Evolutionary conservation across 495 filamentous ascomycete genomes (phyloP).

Genomic region (Lasiosphaeria hispida): DNA sequence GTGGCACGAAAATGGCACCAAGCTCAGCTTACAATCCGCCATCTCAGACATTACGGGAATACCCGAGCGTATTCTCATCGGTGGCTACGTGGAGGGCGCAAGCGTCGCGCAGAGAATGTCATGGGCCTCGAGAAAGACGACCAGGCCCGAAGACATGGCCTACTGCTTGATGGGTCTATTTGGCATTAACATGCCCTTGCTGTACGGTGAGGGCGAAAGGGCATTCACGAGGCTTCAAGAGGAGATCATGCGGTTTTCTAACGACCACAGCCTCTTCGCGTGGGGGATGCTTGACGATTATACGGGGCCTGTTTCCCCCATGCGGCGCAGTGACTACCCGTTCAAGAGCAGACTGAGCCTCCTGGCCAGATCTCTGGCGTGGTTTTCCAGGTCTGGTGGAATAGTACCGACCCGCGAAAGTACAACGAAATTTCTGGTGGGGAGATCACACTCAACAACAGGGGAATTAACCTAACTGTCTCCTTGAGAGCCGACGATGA

Average conservation of each 20-base stretch:
- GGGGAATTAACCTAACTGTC: no score
- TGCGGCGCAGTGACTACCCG: no score
- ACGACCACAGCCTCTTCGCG: slow-evolving; percentile 34
- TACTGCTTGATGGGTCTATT: slow-evolving; percentile 41
- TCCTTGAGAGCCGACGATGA: no score
- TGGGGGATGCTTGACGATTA: no score
- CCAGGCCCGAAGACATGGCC: slow-evolving; percentile 31
- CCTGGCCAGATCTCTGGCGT: no score
- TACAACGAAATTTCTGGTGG: no score
- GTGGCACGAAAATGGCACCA: slow-evolving; percentile 32
- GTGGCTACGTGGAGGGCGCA: neutral
- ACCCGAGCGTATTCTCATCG: neutral
- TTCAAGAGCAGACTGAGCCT: no score
- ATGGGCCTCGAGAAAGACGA: slow-evolving; percentile 35
- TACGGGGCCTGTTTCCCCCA: no score
- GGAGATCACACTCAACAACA: no score
- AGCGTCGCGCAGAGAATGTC: slow-evolving; percentile 37
- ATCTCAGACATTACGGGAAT: slow-evolving; percentile 31
- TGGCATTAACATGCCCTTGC: slow-evolving; percentile 35
- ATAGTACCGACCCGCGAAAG: no score
- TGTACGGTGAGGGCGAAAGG: slow-evolving; percentile 36
- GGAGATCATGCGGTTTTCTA: slow-evolving; percentile 33
- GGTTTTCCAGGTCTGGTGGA: no score
- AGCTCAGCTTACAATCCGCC: neutral
- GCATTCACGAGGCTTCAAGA: slow-evolving; percentile 35